Evolutionary conservation across 2,329 filamentous ascomycete genomes (phyloP).

Genomic region (Claviceps arundinis): DNA sequence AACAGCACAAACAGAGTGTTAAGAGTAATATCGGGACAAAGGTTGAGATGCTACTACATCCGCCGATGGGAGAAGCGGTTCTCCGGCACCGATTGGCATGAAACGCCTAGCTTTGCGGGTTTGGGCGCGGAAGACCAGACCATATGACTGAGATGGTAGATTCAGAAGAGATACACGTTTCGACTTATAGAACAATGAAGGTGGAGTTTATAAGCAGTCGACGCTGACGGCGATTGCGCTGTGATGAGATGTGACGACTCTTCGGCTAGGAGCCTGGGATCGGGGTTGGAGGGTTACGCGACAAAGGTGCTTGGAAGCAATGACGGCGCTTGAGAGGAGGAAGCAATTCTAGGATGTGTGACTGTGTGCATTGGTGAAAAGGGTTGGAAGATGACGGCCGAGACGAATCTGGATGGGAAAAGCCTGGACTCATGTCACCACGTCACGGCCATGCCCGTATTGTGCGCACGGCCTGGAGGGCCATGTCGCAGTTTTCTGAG

Average conservation of each 20-base stretch:
- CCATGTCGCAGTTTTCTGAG: too few relatives aligned
- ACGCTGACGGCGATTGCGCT: neutral
- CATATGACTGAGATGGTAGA: neutral
- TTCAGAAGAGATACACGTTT: neutral
- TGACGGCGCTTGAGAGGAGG: neutral
- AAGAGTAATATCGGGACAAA: neutral
- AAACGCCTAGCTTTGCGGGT: neutral
- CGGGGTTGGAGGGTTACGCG: neutral
- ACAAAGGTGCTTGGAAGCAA: neutral
- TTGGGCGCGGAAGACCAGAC: neutral
- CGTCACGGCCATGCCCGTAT: neutral
- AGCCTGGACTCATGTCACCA: conserved; percentile 1
- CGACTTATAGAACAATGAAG: neutral
- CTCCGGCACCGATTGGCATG: neutral
- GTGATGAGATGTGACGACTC: neutral
- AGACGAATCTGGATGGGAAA: neutral
- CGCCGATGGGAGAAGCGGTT: neutral
- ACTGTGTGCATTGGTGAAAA: neutral
- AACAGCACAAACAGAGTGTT: neutral
- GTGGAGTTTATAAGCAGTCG: neutral
- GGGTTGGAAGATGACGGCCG: neutral
- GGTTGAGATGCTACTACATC: neutral
- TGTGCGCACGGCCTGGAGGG: neutral
- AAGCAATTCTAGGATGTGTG: neutral
- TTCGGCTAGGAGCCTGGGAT: too few relatives aligned